Conservation (phyloP, 768 basidiomycete species). For the Lactarius sanguifluus region DNA sequence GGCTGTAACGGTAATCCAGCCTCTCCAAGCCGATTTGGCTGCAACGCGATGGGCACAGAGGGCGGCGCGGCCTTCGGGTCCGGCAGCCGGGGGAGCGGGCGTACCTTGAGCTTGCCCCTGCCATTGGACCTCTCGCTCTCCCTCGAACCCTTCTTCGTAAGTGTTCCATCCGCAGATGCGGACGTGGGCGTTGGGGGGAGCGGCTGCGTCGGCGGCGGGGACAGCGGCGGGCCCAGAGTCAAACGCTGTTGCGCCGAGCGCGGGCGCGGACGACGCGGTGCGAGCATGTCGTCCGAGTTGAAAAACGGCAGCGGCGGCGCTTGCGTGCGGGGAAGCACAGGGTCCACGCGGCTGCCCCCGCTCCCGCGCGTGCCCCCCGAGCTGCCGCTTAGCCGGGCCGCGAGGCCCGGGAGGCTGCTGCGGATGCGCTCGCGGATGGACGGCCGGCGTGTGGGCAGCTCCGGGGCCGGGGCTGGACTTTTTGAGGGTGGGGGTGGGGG, state of each 20-base stretch:
- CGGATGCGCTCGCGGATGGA: slow-evolving; percentile 5
- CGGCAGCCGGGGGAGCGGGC: neutral
- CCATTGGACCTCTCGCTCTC: neutral
- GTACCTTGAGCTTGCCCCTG: neutral
- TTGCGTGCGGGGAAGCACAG: slow-evolving; percentile 5
- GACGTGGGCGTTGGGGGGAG: slow-evolving; percentile 2
- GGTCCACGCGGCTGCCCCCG: slow-evolving; percentile 16
- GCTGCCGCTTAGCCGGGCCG: neutral
- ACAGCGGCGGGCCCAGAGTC: neutral
- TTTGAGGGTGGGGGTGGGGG: neutral
- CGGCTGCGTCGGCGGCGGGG: neutral
- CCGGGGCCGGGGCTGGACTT: neutral
- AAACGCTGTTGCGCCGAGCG: neutral
- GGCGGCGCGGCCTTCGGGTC: neutral
- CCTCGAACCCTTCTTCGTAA: no score
- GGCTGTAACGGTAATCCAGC: neutral
- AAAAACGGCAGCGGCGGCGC: neutral
- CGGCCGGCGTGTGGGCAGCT: neutral
- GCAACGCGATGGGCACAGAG: neutral
- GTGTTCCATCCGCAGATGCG: neutral
- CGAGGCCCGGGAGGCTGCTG: neutral
- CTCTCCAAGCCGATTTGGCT: slow-evolving; percentile 10
- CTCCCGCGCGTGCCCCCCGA: neutral
- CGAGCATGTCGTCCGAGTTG: slow-evolving; percentile 21
- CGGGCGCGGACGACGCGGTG: slow-evolving; percentile 5